Evolutionary conservation across 352 stramenopile genomes (phyloP).

Genomic region (Globisporangium radiosum): DNA sequence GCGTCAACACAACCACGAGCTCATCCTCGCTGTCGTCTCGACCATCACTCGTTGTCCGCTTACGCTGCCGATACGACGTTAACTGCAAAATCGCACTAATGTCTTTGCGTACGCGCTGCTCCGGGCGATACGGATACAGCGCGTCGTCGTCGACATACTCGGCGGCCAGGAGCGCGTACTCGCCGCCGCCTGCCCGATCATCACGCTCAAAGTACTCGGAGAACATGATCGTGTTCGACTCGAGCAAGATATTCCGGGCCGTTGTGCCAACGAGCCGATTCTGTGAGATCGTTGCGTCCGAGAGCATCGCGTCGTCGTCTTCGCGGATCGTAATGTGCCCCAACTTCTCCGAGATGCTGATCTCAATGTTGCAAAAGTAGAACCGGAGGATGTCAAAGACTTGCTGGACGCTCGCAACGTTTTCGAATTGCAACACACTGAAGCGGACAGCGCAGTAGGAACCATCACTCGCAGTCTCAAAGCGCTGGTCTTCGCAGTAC

Average conservation of each 20-base stretch:
- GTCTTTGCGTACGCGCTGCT: slow-evolving; percentile 37
- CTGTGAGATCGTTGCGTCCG: slow-evolving; percentile 31
- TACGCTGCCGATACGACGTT: slow-evolving; percentile 10
- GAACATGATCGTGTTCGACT: slow-evolving; percentile 36
- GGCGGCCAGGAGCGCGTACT: slow-evolving; percentile 29
- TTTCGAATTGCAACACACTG: slow-evolving; percentile 43
- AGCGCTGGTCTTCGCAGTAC: slow-evolving; percentile 27
- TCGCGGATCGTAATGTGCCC: slow-evolving; percentile 70
- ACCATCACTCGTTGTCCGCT: slow-evolving; percentile 9
- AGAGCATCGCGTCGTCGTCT: slow-evolving; percentile 37
- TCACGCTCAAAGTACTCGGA: slow-evolving; percentile 22
- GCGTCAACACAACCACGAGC: slow-evolving; percentile 31
- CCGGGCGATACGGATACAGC: slow-evolving; percentile 30
- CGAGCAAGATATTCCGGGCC: slow-evolving; percentile 21
- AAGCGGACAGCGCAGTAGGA: slow-evolving; percentile 38
- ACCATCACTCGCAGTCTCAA: slow-evolving; percentile 35
- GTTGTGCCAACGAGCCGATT: slow-evolving; percentile 43
- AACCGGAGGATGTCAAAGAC: slow-evolving; percentile 49
- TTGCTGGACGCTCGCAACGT: slow-evolving; percentile 26
- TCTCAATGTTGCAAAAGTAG: slow-evolving; percentile 56
- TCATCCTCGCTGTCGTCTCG: slow-evolving; percentile 16
- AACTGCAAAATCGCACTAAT: slow-evolving; percentile 23
- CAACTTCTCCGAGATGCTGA: slow-evolving; percentile 59
- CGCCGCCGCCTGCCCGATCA: slow-evolving; percentile 17
- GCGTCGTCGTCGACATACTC: slow-evolving; percentile 38